These are phyloP conservation scores for Hericium alpestre DNA, from an alignment of 768 basidiomycete genomes.

Conservation along the genomic window DNA sequence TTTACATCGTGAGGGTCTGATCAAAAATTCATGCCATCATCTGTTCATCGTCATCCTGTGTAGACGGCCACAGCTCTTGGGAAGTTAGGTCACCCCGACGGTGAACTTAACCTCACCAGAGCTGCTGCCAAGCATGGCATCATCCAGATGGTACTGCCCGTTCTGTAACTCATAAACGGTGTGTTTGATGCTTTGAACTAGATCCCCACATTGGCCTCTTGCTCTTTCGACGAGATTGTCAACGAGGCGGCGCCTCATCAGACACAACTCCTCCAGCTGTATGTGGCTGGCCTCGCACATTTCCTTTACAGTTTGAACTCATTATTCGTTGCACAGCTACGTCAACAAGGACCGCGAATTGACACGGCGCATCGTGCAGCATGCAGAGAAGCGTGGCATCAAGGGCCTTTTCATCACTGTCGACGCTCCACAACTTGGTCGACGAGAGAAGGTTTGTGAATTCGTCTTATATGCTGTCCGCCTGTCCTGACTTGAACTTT, in stretches of 20 bases:
- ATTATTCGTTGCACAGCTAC: constrained; percentile 37
- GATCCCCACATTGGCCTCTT: constrained; percentile 95
- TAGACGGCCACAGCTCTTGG: constrained; percentile 82
- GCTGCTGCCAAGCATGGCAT: constrained; percentile 72
- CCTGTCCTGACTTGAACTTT: no score
- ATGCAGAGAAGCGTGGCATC: constrained; percentile 82
- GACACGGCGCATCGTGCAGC: constrained; percentile 76
- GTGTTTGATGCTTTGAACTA: constrained; percentile 18
- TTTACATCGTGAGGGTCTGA: constrained; percentile 53
- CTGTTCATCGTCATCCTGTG: not conserved
- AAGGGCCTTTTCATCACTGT: constrained; percentile 94
- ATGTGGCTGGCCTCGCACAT: constrained; percentile 14
- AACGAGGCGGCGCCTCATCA: constrained; percentile 72
- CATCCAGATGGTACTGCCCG: constrained; percentile 53
- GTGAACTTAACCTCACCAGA: constrained; percentile 80
- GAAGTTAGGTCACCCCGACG: constrained; percentile 91
- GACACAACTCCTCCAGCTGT: constrained; percentile 78
- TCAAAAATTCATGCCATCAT: not conserved
- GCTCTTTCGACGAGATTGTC: constrained; percentile 88
- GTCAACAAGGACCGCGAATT: constrained; percentile 84
- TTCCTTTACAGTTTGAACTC: not conserved
- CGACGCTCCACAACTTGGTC: constrained; percentile 89
- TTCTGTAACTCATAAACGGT: no score
- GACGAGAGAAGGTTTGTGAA: constrained; percentile 53
- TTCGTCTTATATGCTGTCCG: no score